A percentile compares a stretch with the other conserved stretches of the same genome.
These are phyloP conservation scores for Tricholoma flavovirens DNA, from an alignment of 768 basidiomycete genomes.

Conservation along the genomic window DNA sequence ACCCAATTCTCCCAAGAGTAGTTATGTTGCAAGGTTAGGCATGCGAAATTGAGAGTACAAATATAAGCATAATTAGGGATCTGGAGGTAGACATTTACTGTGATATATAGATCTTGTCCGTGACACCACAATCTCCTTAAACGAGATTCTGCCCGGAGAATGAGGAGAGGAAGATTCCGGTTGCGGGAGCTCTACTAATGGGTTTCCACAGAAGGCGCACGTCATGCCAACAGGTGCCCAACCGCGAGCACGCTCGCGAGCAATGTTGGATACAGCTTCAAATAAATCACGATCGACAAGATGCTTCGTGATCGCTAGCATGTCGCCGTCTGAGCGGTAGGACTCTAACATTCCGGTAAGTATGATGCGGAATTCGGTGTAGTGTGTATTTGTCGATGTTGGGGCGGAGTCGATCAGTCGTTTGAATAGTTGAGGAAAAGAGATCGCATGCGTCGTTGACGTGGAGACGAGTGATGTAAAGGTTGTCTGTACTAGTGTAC, in stretches of 20 bases:
- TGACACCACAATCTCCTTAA: slow-evolving; percentile 37
- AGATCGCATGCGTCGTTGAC: slow-evolving; percentile 70
- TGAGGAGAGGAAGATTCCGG: slow-evolving; percentile 7
- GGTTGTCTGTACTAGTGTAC: slow-evolving; percentile 76
- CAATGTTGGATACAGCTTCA: slow-evolving; percentile 56
- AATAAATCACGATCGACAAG: slow-evolving; percentile 81
- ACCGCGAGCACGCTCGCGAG: slow-evolving; percentile 52
- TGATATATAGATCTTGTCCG: slow-evolving; percentile 63
- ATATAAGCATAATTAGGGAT: slow-evolving; percentile 6
- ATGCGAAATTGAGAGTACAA: background rate
- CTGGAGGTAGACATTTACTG: slow-evolving; percentile 28
- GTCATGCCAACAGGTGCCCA: slow-evolving; percentile 49
- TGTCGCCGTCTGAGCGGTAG: slow-evolving; percentile 87
- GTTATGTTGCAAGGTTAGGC: background rate
- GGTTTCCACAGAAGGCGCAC: slow-evolving; percentile 51
- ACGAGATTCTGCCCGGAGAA: slow-evolving; percentile 12
- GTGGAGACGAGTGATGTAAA: slow-evolving; percentile 82
- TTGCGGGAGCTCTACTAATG: slow-evolving; percentile 25
- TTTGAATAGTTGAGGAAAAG: slow-evolving; percentile 91
- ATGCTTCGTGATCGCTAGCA: slow-evolving; percentile 78
- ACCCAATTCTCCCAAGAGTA: background rate
- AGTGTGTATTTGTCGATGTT: slow-evolving; percentile 57
- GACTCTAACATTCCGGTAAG: slow-evolving; percentile 94
- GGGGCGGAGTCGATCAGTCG: slow-evolving; percentile 76
- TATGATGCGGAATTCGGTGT: slow-evolving; percentile 88